Evolutionary conservation across 2,329 filamentous ascomycete species (phyloP), one percentile per base, ranked within the genome.

Genomic region (Chaetomium globosum): DNA sequence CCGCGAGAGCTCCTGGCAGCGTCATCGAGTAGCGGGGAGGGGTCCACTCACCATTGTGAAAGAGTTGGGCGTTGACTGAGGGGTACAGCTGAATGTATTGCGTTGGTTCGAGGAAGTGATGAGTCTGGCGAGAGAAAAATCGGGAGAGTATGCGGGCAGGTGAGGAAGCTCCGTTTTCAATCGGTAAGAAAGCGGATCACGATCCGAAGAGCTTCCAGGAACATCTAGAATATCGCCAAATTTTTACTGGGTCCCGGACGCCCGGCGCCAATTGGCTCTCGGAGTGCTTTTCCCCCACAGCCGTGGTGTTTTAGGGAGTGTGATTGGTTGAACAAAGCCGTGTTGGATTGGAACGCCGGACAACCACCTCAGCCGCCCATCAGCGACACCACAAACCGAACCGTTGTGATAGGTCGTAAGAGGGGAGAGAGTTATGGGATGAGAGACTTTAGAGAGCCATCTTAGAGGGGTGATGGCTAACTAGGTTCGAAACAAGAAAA

Each of bases 171-270:
- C 53, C 59, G 64, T 64, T 69, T 65, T 65, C 59, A 64, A 60
- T 68, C 60, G 61, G 39, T 26, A 48, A 26, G 26, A 61, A 63
- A 65, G 65, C 62, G 62, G 64, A 66, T 61, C 64, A 65, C 61
- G 63, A 60, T 63, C 62, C 52, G 62, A 51, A 21, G 72, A 75
- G 73, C 74, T 76, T 75, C 74, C 31, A 75, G 72, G 68, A 70
- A 59, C 73, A 74, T 76, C 74, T 76, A 76, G 74, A 75, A 75
- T 67, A 65, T 69, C 71, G 49, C 67, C 69, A 66, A 48, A 64
- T 71, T 73, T 74, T 73, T 69, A 62, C 65, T 62, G 63, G 68
- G 67, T 56, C 58, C 56, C 66, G 26, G 36, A 23, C n/a, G n/a
- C 30, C 31, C 46, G 61, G 51, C 36, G 54, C 61, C 59, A 56